Conservation (phyloP, 2,329 filamentous ascomycete species). For the Calonectria pseudoreteaudii region DNA sequence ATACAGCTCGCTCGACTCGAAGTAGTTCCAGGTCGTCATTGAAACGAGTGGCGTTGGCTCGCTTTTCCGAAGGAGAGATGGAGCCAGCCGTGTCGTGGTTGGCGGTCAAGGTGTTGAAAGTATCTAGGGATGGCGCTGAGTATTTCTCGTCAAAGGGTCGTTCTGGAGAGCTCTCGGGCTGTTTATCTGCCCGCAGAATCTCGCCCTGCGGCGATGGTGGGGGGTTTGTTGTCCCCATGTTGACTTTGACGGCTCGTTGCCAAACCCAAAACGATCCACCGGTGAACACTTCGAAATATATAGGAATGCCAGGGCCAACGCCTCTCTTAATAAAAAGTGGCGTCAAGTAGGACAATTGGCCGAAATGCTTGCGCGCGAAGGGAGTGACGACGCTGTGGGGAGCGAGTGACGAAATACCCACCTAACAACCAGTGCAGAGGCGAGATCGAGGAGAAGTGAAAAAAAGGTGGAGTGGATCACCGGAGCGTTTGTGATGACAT, state of each 20-base stretch:
- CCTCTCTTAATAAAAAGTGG: constrained; percentile 1
- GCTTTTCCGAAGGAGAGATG: constrained; percentile 43
- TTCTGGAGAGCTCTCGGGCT: constrained; percentile 15
- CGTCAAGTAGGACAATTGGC: background rate
- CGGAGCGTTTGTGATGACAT: constrained; percentile 31
- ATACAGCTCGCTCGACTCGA: constrained; percentile 59
- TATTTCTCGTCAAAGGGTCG: constrained; percentile 37
- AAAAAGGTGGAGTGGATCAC: constrained; percentile 35
- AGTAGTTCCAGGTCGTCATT: constrained; percentile 63
- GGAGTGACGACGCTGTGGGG: constrained; percentile 25
- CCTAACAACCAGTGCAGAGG: constrained; percentile 12
- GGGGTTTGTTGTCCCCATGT: constrained; percentile 29
- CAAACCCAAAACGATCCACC: background rate
- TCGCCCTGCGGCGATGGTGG: constrained; percentile 27
- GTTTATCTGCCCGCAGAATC: constrained; percentile 25
- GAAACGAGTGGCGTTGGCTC: constrained; percentile 53
- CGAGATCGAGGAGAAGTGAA: constrained; percentile 29
- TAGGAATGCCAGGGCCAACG: background rate
- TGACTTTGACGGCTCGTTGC: background rate
- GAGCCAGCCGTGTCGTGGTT: constrained; percentile 37
- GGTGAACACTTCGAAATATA: background rate
- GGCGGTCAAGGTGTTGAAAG: constrained; percentile 44
- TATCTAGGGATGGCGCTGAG: constrained; percentile 44
- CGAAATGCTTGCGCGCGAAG: background rate
- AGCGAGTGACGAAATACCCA: constrained; percentile 34